Base-by-base conservation (phyloP, 768 basidiomycete genomes). In the Lentinus tigrinus region DNA sequence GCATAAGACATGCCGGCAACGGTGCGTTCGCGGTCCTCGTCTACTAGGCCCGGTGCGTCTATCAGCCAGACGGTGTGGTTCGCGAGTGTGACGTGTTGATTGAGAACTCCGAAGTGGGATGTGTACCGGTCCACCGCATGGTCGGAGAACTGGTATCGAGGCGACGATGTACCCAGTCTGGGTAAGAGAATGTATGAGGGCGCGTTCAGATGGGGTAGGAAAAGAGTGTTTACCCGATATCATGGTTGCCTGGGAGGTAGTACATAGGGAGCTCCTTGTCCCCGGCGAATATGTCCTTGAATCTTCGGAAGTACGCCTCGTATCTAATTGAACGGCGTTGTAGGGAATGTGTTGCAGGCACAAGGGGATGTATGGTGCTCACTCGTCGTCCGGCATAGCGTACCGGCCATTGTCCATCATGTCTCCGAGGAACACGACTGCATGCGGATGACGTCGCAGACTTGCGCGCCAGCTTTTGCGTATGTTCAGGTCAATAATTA, bases 221-320 rank as follows among this genome's bases (percentile, higher is more conserved):
- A 47, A 39, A 50, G 65, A 47, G 48, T 31, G 65, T 79, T 57
- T 69, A 91, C 85, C 90, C 91, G 34, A 89, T 78, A 66, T 98
- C 96, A 67, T 95, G 94, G 69, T 98, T 98, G 6, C 96, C 96
- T 3, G 94, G 88, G 27, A 95, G 79, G 67, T 85, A 89, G 71
- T 86, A 88, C 57, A 78, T 74, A 0, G 88, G 85, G 3, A 82
- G 75, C 2, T 16, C 17, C 66, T 46, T 17, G 11, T 55, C 31
- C 3, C 26, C 63, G 7, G 70, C 61, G 73, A 96, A 95, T 34
- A 94, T 93, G 44, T 74, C 75, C 56, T 76, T 79, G 75, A 93
- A 97, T 47, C 88, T 81, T 21, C 68, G 67, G 57, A 78, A 82
- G 66, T 95, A 95, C 4, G 69, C 59, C 54, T 87, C 82, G 66